Evolutionary conservation across 495 filamentous ascomycete species (phyloP).

Genomic region (Aspergillus coremiiformis): DNA sequence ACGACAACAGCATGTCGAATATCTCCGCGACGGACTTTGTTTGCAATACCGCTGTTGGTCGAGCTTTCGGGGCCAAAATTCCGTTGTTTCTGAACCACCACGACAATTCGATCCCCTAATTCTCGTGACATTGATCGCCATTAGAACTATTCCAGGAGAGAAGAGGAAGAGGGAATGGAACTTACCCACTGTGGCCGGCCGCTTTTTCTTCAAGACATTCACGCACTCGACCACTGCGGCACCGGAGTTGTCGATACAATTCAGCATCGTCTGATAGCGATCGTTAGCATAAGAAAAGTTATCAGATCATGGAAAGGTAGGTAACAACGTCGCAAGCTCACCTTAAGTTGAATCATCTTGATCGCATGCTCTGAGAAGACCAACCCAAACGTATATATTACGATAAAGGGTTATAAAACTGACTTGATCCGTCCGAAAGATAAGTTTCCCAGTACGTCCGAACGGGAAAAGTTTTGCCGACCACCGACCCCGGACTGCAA

Average conservation of each 20-base stretch:
- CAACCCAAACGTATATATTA: background rate
- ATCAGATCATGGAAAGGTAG: too few relatives aligned
- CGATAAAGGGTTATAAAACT: background rate
- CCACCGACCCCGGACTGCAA: constrained; percentile 18
- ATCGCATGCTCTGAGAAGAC: constrained; percentile 20
- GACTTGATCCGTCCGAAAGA: constrained; percentile 12
- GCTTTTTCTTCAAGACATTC: constrained; percentile 84
- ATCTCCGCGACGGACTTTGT: constrained; percentile 93
- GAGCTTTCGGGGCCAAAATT: constrained; percentile 59
- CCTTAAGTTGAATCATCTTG: constrained; percentile 99
- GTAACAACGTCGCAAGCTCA: constrained; percentile 25
- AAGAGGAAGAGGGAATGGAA: background rate
- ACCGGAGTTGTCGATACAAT: constrained; percentile 99
- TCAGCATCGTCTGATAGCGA: constrained; percentile 77
- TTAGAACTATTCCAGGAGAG: background rate
- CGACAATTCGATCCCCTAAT: constrained; percentile 89
- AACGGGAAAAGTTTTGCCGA: constrained; percentile 22
- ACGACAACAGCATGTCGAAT: constrained; percentile 96
- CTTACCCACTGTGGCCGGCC: constrained; percentile 83
- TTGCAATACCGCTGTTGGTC: constrained; percentile 54
- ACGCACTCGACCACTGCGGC: constrained; percentile 96
- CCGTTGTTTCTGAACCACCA: constrained; percentile 94
- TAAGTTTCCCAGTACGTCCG: constrained; percentile 20
- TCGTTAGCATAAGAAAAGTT: constrained; percentile 7
- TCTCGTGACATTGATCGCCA: background rate